Base-by-base conservation (phyloP, 2,329 filamentous ascomycete species). In the Thermomyces lanuginosus region DNA sequence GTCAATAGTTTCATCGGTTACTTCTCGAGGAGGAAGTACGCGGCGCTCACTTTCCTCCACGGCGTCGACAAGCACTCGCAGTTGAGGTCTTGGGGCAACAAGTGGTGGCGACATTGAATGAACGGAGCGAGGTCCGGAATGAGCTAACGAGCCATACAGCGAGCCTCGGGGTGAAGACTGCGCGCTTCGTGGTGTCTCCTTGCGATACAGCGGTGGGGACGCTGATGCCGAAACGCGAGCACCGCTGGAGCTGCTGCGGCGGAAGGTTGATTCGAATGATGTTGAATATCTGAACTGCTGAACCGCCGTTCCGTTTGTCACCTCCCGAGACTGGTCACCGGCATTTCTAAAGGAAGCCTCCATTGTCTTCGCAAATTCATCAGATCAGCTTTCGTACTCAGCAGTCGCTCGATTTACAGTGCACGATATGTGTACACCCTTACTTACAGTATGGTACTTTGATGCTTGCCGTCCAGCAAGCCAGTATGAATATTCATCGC, bases 1-100 rank as follows among this genome's bases (percentile, higher is more conserved):
- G 43, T 84, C 79, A 37, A 93, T 74, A 8, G 66, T 77, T 2
- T 68, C 66, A 40, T 71, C 66, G 3, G 69, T 73, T 16, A 92
- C 72, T 34, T 72, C 59, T 36, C 66, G 69, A 29, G 72, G 61
- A 5, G 84, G 84, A 24, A 86, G 53, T 11, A 53, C 37, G 27
- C 66, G 61, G 15, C 43, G 36, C 40, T 69, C 64, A 28, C 49
- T 59, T 6, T 33, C 31, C 21, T 49, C 46, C 7, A 45, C 33
- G 3, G 45, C 26, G 20, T 55, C 49, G 28, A 41, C 44, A 21
- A 41, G 36, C 6, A 36, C 42, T 24, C 41, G 34, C 12, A 42
- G 48, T 14, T 42, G 48, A 9, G 32, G 24, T 3, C 42, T 29
- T 12, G 43, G 30, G 30, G 51, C 48, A 27, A 49, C 46, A 4